phyloP scores from a whole-genome alignment of 2,329 filamentous ascomycete genomes.

The Neofusicoccum parvum region DNA sequence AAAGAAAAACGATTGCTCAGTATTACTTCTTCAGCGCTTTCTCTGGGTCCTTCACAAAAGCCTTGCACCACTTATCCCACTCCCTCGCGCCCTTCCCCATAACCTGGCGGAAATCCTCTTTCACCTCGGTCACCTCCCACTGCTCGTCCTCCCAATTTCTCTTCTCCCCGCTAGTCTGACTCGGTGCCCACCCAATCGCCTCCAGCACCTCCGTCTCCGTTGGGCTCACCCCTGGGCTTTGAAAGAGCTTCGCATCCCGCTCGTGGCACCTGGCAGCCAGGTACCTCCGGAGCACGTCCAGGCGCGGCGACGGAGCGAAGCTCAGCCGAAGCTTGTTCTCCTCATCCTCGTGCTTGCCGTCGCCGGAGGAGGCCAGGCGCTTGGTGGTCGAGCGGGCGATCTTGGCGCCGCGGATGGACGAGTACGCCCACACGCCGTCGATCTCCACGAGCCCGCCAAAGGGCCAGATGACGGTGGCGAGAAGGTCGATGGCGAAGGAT shows the following conservation, averaged over 20 bases:
- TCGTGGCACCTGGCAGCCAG: slow-evolving; percentile 44
- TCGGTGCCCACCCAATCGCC: slow-evolving; percentile 48
- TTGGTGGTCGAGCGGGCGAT: slow-evolving; percentile 43
- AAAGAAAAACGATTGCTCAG: too few relatives aligned
- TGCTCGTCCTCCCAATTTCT: slow-evolving; percentile 49
- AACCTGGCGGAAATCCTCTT: slow-evolving; percentile 43
- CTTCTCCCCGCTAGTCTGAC: slow-evolving; percentile 28
- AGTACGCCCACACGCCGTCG: slow-evolving; percentile 40
- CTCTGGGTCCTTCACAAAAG: slow-evolving; percentile 42
- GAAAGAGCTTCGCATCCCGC: slow-evolving; percentile 39
- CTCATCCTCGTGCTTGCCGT: slow-evolving; percentile 21
- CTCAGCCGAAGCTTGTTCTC: slow-evolving; percentile 37
- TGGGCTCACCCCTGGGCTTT: slow-evolving; percentile 29
- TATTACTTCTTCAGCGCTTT: slow-evolving; percentile 42
- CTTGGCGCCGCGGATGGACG: slow-evolving; percentile 50
- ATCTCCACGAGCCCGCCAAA: slow-evolving; percentile 42
- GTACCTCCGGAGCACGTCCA: slow-evolving; percentile 42
- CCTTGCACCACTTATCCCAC: slow-evolving; percentile 44
- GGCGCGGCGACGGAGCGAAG: slow-evolving; percentile 39
- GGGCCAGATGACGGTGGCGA: slow-evolving; percentile 39
- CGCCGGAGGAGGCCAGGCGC: slow-evolving; percentile 31
- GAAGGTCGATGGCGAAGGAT: slow-evolving; percentile 36
- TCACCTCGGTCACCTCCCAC: slow-evolving; percentile 46
- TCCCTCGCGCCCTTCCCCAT: slow-evolving; percentile 45
- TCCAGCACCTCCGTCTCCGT: slow-evolving; percentile 45